phyloP scores from a whole-genome alignment of 768 basidiomycete genomes.

The Pleurotus citrinopileatus region DNA sequence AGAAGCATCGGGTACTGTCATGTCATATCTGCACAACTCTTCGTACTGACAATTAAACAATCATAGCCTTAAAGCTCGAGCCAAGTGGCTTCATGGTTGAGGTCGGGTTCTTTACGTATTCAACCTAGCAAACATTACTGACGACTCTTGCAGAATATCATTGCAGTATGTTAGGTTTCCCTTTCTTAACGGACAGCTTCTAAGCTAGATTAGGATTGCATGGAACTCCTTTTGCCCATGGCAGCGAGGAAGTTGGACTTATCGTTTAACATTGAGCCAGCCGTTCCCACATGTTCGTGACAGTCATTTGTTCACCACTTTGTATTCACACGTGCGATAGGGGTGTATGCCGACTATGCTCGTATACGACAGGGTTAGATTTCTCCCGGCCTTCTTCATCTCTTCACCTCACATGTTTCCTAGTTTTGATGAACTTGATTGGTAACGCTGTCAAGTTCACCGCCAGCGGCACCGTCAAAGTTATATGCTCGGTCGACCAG shows the following conservation, averaged over 20 bases:
- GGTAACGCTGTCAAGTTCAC: constrained; percentile 81
- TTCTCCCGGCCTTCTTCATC: background rate
- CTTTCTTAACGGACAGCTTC: background rate
- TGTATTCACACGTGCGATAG: constrained; percentile 23
- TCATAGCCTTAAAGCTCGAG: constrained; percentile 67
- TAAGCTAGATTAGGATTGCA: constrained; percentile 51
- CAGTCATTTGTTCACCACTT: background rate
- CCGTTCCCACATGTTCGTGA: constrained; percentile 60
- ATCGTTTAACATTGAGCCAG: constrained; percentile 66
- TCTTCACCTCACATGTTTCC: constrained; percentile 8
- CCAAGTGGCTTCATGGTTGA: constrained; percentile 65
- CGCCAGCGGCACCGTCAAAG: constrained; percentile 56
- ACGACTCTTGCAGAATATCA: constrained; percentile 43
- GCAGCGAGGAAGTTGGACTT: constrained; percentile 73
- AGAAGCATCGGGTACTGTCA: constrained; percentile 59
- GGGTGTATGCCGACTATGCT: constrained; percentile 73
- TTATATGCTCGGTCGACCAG: constrained; percentile 49
- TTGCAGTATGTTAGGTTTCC: constrained; percentile 45
- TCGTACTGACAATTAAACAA: constrained; percentile 13
- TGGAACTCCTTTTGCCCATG: constrained; percentile 74
- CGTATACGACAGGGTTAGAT: constrained; percentile 65
- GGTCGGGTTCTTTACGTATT: constrained; percentile 28
- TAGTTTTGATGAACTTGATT: constrained; percentile 75
- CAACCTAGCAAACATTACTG: background rate
- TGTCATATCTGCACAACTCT: background rate